Evolutionary conservation across 768 basidiomycete species (phyloP).

Genomic region (Kwoniella sp.): DNA sequence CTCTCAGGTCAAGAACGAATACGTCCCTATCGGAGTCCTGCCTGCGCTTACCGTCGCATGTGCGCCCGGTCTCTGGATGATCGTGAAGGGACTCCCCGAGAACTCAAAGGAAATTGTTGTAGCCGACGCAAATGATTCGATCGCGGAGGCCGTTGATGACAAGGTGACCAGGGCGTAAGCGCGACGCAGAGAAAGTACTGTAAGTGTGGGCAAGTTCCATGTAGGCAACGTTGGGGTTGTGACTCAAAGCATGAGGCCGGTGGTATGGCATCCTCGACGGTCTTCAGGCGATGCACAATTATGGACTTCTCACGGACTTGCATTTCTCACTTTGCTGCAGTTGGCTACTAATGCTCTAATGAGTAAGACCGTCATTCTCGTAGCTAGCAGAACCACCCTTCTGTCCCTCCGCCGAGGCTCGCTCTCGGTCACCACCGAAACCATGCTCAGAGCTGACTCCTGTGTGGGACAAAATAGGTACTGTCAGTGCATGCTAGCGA

Average conservation of each 20-base stretch:
- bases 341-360: slow-evolving; percentile 21
- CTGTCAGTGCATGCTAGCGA: not conserved
- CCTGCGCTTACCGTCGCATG: not conserved
- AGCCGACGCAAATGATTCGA: slow-evolving; percentile 2
- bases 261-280: too few relatives aligned
- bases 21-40: slow-evolving; percentile 14
- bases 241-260: too few relatives aligned
- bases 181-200: too few relatives aligned
- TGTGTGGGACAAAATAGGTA: not conserved
- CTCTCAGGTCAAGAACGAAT: slow-evolving; percentile 15
- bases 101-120: slow-evolving; percentile 1
- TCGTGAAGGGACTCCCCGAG: slow-evolving; percentile 5
- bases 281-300: too few relatives aligned
- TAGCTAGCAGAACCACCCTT: slow-evolving; percentile 52
- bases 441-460: slow-evolving; percentile 44
- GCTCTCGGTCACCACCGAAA: slow-evolving; percentile 37
- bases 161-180: not conserved
- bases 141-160: slow-evolving; percentile 1
- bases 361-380: slow-evolving; percentile 51
- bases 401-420: slow-evolving; percentile 46
- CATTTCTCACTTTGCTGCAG: not conserved
- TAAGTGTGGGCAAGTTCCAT: too few relatives aligned
- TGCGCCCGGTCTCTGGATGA: slow-evolving; percentile 9
- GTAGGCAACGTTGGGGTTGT: too few relatives aligned
- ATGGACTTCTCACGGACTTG: not conserved